These are phyloP conservation scores for Hypomyces rosellus DNA, from an alignment of 2,329 filamentous ascomycete genomes.

Conservation along the genomic window DNA sequence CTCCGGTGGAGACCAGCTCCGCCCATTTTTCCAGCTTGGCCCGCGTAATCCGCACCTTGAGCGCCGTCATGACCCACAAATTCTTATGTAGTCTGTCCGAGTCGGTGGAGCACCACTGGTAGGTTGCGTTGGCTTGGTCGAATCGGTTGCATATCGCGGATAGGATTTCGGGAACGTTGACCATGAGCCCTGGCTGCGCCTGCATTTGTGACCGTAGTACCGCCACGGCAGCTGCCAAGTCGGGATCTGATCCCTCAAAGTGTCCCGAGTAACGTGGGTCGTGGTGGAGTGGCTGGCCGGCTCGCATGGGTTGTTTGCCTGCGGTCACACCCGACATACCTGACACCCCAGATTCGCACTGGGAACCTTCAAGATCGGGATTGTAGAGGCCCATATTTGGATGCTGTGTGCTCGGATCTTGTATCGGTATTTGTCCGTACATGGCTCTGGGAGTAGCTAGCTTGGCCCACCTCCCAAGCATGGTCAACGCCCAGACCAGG, in stretches of 20 bases:
- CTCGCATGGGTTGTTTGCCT: not conserved
- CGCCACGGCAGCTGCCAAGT: slow-evolving; percentile 34
- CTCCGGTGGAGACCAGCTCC: slow-evolving; percentile 36
- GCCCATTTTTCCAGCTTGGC: slow-evolving; percentile 42
- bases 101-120: slow-evolving; percentile 26
- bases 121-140: slow-evolving; percentile 35
- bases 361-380: slow-evolving; percentile 15
- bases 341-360: not conserved
- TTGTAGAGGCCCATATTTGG: slow-evolving; percentile 14
- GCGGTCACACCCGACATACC: too few species aligned
- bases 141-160: slow-evolving; percentile 35
- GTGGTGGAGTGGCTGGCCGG: not conserved
- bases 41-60: slow-evolving; percentile 41
- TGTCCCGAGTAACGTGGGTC: slow-evolving; percentile 1
- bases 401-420: slow-evolving; percentile 18
- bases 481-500: slow-evolving; percentile 43
- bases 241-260: slow-evolving; percentile 29
- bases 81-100: slow-evolving; percentile 35
- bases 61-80: slow-evolving; percentile 42
- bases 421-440: slow-evolving; percentile 21
- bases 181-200: slow-evolving; percentile 36
- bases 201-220: slow-evolving; percentile 36
- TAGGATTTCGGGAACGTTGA: slow-evolving; percentile 40
- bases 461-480: slow-evolving; percentile 46
- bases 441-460: slow-evolving; percentile 33